Conservation (phyloP, 106 monocot genomes). For the Vanilla planifolia region DNA sequence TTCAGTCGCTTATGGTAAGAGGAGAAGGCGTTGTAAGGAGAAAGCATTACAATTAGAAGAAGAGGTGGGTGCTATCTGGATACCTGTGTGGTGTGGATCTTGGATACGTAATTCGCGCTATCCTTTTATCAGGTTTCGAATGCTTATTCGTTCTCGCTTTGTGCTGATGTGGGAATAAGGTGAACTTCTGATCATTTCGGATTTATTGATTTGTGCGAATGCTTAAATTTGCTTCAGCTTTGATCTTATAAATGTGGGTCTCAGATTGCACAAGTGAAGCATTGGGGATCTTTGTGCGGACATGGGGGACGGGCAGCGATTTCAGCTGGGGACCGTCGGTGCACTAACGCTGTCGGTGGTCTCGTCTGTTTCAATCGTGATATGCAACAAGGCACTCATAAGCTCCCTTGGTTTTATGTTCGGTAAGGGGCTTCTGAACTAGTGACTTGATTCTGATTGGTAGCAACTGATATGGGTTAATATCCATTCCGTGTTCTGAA, state of each 20-base stretch:
- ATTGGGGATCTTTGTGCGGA: background rate
- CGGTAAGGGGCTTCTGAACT: slow-evolving; percentile 20
- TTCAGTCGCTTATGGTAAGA: background rate
- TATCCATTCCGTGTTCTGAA: background rate
- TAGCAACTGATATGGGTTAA: background rate
- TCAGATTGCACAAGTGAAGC: slow-evolving; percentile 1
- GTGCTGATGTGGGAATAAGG: background rate
- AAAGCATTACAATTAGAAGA: no score
- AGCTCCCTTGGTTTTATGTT: slow-evolving; percentile 44
- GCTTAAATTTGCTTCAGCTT: background rate
- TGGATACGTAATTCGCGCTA: background rate
- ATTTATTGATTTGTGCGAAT: background rate
- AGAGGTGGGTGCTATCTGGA: background rate
- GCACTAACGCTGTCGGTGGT: slow-evolving; percentile 44
- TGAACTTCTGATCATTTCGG: background rate
- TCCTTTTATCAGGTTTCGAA: slow-evolving; percentile 1
- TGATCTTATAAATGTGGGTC: background rate
- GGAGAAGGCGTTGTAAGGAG: background rate
- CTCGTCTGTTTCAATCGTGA: slow-evolving; percentile 50
- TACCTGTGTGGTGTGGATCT: no score
- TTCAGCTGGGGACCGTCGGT: slow-evolving; percentile 38
- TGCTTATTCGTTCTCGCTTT: background rate
- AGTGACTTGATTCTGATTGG: background rate
- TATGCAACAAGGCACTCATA: slow-evolving; percentile 51
- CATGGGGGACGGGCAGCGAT: slow-evolving; percentile 29